Percentiles rank a stretch among this genome's conserved stretches.
Evolutionary conservation across 495 filamentous ascomycete species (phyloP).

Genomic region (Trichoderma gamsii): DNA sequence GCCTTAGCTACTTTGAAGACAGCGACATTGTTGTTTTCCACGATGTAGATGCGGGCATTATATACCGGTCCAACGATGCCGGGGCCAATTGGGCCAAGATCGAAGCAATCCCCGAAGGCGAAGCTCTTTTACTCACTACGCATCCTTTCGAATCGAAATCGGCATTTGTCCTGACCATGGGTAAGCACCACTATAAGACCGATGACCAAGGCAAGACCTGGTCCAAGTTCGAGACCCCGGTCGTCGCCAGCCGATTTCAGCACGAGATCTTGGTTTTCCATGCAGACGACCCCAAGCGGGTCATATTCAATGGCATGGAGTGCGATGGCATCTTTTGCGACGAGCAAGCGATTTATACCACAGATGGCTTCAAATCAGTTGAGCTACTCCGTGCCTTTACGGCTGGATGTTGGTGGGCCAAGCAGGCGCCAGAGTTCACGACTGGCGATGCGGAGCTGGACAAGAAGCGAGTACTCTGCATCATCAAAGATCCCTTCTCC

Average conservation of each 20-base stretch:
- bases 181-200: conserved; percentile 71
- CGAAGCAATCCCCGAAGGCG: conserved; percentile 55
- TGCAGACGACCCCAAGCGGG: conserved; percentile 69
- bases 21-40: conserved; percentile 69
- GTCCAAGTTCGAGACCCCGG: conserved; percentile 59
- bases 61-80: conserved; percentile 70
- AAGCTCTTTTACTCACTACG: conserved; percentile 53
- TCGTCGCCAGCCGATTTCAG: conserved; percentile 35
- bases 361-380: conserved; percentile 68
- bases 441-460: conserved; percentile 52
- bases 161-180: conserved; percentile 67
- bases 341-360: conserved; percentile 68
- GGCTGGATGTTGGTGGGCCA: conserved; percentile 76
- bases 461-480: conserved; percentile 67
- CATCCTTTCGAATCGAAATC: conserved; percentile 72
- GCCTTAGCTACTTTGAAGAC: conserved; percentile 79
- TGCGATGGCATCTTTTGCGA: conserved; percentile 54
- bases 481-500: conserved; percentile 60
- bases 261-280: conserved; percentile 65
- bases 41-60: conserved; percentile 46
- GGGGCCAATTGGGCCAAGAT: conserved; percentile 67
- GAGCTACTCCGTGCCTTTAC: conserved; percentile 57
- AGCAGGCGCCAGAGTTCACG: conserved; percentile 65
- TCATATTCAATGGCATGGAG: conserved; percentile 70
- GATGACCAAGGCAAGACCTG: conserved; percentile 73